Conservation (phyloP, 768 basidiomycete species). For the Mycena epipterygia region DNA sequence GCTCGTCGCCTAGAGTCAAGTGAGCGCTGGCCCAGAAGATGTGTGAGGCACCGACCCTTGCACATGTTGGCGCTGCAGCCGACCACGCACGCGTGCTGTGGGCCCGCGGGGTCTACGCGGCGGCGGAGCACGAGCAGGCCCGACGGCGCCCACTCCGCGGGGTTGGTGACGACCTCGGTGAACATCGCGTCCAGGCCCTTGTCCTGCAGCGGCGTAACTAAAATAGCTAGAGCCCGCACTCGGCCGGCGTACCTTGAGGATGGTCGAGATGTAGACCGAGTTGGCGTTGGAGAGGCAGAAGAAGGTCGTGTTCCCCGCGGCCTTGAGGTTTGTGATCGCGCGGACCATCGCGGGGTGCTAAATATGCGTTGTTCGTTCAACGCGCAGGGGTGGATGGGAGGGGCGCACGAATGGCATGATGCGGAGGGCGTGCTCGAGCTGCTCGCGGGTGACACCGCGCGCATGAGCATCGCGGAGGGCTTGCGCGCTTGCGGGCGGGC, state of each 20-base stretch:
- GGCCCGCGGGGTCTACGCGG: slow-evolving; percentile 79
- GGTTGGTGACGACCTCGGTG: slow-evolving; percentile 92
- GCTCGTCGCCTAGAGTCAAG: slow-evolving; percentile 80
- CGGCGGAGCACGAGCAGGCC: slow-evolving; percentile 83
- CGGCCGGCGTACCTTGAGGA: slow-evolving; percentile 73
- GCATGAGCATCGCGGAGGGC: slow-evolving; percentile 79
- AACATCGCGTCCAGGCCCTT: slow-evolving; percentile 83
- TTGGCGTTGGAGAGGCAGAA: slow-evolving; percentile 97
- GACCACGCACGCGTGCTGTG: slow-evolving; percentile 86
- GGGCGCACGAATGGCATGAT: slow-evolving; percentile 87
- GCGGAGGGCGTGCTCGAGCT: slow-evolving; percentile 84
- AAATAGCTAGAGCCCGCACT: not conserved
- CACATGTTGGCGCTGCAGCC: slow-evolving; percentile 99
- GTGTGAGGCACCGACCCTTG: slow-evolving; percentile 74
- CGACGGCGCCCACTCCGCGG: slow-evolving; percentile 82
- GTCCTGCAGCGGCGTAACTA: slow-evolving; percentile 67
- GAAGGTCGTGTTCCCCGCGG: slow-evolving; percentile 77
- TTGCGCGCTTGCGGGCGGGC: slow-evolving; percentile 68
- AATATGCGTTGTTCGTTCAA: not conserved
- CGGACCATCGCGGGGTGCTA: slow-evolving; percentile 98
- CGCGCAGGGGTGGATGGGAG: not conserved
- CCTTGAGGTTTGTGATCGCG: slow-evolving; percentile 84
- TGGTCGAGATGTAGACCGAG: slow-evolving; percentile 90
- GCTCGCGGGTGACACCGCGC: slow-evolving; percentile 75
- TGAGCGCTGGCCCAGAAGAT: slow-evolving; percentile 3